Evolutionary conservation across 2,329 filamentous ascomycete genomes (phyloP), one percentile per base, ranked within the genome.

Genomic region (Aspergillus calidoustus): DNA sequence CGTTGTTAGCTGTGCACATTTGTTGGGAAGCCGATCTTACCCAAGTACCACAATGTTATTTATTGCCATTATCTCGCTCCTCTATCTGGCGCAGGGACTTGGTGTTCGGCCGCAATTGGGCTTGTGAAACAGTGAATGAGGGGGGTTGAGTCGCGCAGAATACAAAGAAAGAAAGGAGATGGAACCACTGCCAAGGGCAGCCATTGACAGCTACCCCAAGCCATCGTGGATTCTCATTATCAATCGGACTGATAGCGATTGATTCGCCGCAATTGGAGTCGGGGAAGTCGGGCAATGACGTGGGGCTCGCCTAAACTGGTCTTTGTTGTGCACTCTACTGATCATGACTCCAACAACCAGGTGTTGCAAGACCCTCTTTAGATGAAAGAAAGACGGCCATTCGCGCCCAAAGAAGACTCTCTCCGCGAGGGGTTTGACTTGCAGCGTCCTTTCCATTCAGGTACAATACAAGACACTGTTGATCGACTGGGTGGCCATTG

Each of bases 31-130:
- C 30, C 25, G 19, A 41, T 25, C 70, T 63, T 72, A 79, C 77
- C 77, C 77, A 49, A 79, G 65, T 59, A 79, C 68, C n/a, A 79
- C 76, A 46, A 78, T 77, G 50, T 74, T 76, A 61, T 77, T 75
- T 22, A 51, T 55, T 13, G 71, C 62, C 76, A 78, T 78, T 48
- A n/a, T 49, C 7, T 9, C 49, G 7, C 23, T 31, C 31, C 23
- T 31, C 31, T 41, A 19, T 22, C 17, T 50, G 22, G 23, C 25
- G 11, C 48, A 41, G 9, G 19, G 28, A 30, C 3, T 44, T 34
- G n/a, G 31, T 11, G 31, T 25, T 57, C 48, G 9, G 15, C 28
- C 11, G 11, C 8, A 31, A 56, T 7, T 25, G 6, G 48, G 30
- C 13, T 49, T 49, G 31, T 50, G 46, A 50, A 17, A 50, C 47